These are phyloP conservation scores for Aspergillus carbonarius DNA, from an alignment of 2,329 filamentous ascomycete genomes.

Conservation along the genomic window DNA sequence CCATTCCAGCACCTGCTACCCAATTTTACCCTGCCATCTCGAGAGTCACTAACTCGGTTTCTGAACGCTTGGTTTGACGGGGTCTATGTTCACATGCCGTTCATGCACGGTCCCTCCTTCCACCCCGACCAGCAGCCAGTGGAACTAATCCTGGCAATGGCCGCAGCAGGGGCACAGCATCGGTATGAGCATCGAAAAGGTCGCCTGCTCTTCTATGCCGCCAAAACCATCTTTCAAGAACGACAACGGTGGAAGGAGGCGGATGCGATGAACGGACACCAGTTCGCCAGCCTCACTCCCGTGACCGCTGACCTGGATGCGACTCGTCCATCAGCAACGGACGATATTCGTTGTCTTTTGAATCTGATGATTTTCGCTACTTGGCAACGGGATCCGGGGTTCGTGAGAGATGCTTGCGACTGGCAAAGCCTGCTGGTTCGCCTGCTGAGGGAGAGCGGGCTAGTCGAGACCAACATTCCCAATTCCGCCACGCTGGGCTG, in stretches of 20 bases:
- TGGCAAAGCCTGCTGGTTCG: constrained; percentile 24
- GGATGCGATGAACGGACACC: neutral
- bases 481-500: constrained; percentile 13
- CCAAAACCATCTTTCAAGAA: constrained; percentile 63
- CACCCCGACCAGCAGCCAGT: constrained; percentile 60
- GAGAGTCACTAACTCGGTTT: constrained; percentile 65
- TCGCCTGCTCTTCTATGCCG: constrained; percentile 47
- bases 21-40: constrained; percentile 54
- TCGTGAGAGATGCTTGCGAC: constrained; percentile 23
- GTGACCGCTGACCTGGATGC: too few relatives aligned
- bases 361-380: constrained; percentile 26
- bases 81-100: constrained; percentile 58
- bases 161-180: constrained; percentile 54
- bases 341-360: constrained; percentile 6
- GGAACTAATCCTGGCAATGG: constrained; percentile 64
- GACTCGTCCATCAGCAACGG: too few relatives aligned
- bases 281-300: too few relatives aligned
- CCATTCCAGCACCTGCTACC: too few relatives aligned
- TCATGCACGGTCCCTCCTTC: constrained; percentile 67
- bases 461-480: constrained; percentile 13
- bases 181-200: constrained; percentile 41
- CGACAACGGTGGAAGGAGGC: constrained; percentile 37
- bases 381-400: constrained; percentile 22
- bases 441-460: constrained; percentile 18
- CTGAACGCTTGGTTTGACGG: constrained; percentile 66